Evolutionary conservation across 306 rosid species (phyloP), one percentile per base, ranked within the genome.

Genomic region (Sindora glabra): DNA sequence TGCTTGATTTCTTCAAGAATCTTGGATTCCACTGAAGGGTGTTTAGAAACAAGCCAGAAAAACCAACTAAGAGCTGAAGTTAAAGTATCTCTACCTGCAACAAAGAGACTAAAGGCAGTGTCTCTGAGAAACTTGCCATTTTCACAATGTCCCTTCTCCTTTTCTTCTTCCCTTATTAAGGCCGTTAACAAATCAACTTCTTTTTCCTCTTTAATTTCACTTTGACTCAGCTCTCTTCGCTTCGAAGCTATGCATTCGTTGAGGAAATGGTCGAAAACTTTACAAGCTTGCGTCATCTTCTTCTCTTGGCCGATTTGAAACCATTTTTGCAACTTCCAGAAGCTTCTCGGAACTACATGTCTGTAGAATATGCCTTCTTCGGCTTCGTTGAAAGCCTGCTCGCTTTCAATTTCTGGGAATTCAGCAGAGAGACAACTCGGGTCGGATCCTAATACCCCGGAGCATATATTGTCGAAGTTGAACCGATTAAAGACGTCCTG

Each of bases 51-150:
- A 33, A 64, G 74, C 65, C 66, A 85, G 19, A 85, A 72, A 39
- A 85, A 65, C 82, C 82, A 79, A 0, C 79, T 74, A 4, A 86
- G 84, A 10, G 70, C 71, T 8, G 83, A 47, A 57, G 76, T 66
- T 21, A 79, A 8, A 3, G 89, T 72, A 24, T 74, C 86, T 26
- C 80, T 71, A 0, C 86, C 83, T 0, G 94, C 89, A 0, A 49
- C 69, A n/a, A n/a, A n/a, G n/a, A n/a, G n/a, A n/a, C n/a, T n/a
- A n/a, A n/a, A n/a, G n/a, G n/a, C n/a, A n/a, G 64, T 59, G 53
- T 85, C 94, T 25, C 79, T 74, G 6, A 82, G 24, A 71, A 82
- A 86, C 68, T 56, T 41, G 44, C 64, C 30, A 8, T n/a, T n/a
- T n/a, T 56, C 71, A 10, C 50, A 57, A 7, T 13, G 19, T 33